Base-by-base conservation (phyloP, 1,284 basidiomycete genomes). In the Vanrija sp. region DNA sequence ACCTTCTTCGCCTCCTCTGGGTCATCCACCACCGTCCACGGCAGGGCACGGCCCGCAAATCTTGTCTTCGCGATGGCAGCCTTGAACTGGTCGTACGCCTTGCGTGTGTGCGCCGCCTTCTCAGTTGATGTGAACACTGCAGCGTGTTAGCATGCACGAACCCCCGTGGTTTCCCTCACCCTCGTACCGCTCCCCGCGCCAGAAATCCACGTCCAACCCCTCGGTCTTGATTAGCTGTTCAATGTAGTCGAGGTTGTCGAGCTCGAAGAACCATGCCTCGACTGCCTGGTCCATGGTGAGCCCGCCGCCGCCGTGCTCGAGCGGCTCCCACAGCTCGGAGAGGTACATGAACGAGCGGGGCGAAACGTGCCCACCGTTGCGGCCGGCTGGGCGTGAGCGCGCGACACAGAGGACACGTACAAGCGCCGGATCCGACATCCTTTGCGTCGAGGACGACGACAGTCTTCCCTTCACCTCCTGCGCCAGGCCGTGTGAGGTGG, bases 181-280 rank as follows among this genome's bases (percentile, higher is more conserved):
- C 48, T 69, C 67, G 7, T 63, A 48, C 18, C 64, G 63, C 10
- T 65, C 45, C 6, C 63, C 61, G 28, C 59, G 61, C 34, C 34
- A 34, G 62, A 65, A 55, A 64, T 68, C 28, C 12, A 67, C 65
- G 9, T 67, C 65, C 49, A 65, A 61, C 5, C 51, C 51, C 43
- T 70, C 64, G 26, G 56, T 49, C 44, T 59, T 28, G 3, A 70
- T 75, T 83, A 90, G 86, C 45, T 86, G 83, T 14, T 81, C 81
- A 3, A 68, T 68, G 3, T 82, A 82, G 68, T 90, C 87, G 82
- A 90, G 85, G 18, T 81, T 85, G 63, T 83, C 83, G 43, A 86
- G 86, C 6, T 78, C 73, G 12, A 61, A 53, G 51, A 89, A 85
- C 56, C 90, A 79, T 2, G 82, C 72, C 16, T 66, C 62, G 14